Percentiles rank a stretch among this genome's conserved stretches.
phyloP scores from a whole-genome alignment of 805 yeast genomes.

The Cephaloascus albidus region DNA sequence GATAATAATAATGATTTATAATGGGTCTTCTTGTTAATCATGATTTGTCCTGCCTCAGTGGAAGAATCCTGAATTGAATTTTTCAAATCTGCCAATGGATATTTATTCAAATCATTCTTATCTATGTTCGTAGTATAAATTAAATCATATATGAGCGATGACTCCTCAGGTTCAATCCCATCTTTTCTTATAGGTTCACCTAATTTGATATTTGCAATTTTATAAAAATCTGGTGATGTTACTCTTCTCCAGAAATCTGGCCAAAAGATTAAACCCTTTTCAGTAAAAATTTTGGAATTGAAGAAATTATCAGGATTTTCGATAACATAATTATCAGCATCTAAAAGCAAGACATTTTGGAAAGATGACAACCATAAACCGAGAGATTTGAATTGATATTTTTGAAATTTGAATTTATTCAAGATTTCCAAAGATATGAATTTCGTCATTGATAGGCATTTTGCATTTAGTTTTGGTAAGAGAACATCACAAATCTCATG shows the following conservation, averaged over 20 bases:
- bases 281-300: not conserved
- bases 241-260: conserved; percentile 88
- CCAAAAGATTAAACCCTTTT: conserved; percentile 55
- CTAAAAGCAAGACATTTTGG: conserved; percentile 21
- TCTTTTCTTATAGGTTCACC: conserved; percentile 23
- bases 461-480: conserved; percentile 22
- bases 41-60: conserved; percentile 61
- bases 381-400: conserved; percentile 22
- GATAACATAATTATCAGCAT: conserved; percentile 23
- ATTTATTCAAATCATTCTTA: not conserved
- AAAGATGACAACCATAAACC: conserved; percentile 23
- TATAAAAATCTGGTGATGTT: conserved; percentile 64
- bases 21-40: conserved; percentile 50
- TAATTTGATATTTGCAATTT: conserved; percentile 50
- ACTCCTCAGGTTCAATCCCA: conserved; percentile 2
- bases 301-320: conserved; percentile 17
- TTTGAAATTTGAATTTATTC: conserved; percentile 12
- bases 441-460: conserved; percentile 25
- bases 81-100: conserved; percentile 51
- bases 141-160: not conserved
- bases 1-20: conserved; percentile 49
- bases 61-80: conserved; percentile 66
- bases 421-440: conserved; percentile 22
- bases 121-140: not conserved
- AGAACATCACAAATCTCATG: conserved; percentile 18